Evolutionary conservation across 169 alveolate genomes (phyloP), one percentile per base, ranked within the genome.

Genomic region (Babesia divergens): DNA sequence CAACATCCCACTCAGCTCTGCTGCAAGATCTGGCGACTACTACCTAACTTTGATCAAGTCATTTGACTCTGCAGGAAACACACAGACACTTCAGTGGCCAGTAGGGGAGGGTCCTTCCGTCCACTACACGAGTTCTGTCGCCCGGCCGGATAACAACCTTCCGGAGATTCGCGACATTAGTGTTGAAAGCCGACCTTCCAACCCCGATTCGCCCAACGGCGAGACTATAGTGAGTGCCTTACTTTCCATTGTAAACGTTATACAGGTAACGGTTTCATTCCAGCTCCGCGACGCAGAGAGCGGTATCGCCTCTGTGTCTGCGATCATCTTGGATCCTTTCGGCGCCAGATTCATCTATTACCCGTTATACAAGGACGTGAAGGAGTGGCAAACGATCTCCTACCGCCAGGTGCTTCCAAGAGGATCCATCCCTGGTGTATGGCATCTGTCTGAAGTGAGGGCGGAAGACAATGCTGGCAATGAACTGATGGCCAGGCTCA

Each of bases 401-500:
- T 76, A 79, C 54, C 34, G 31, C 35, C 68, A 83, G 24, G 31
- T 77, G 22, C 74, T 87, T 16, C 93, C 93, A 6, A 60, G 67
- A 47, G 93, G 93, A 22, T 87, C 93, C 14, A 65, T 87, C 69
- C 88, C 91, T 1, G 93, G 93, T 4, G 83, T 84, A 9, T 87
- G 93, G 93, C 86, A 77, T 52, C 51, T 77, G 76, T 1, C 56
- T 6, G 40, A 66, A 20, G 54, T 77, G 42, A 0, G 22, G 28
- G 75, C 59, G 51, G 49, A 77, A 54, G 86, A 77, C 64, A 24
- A 65, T 58, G 86, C 86, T 3, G 86, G 86, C 20, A 77, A 77
- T 32, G 82, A 55, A 34, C 65, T 68, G 35, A 46, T n/a, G 9
- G 75, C 82, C 6, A 31, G 28, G 11, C 35, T 77, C 40, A 11